A percentile compares a stretch with the other conserved stretches of the same genome.
These are phyloP conservation scores for Pseudozyma flocculosa DNA, from an alignment of 1,284 basidiomycete genomes.

Conservation along the genomic window DNA sequence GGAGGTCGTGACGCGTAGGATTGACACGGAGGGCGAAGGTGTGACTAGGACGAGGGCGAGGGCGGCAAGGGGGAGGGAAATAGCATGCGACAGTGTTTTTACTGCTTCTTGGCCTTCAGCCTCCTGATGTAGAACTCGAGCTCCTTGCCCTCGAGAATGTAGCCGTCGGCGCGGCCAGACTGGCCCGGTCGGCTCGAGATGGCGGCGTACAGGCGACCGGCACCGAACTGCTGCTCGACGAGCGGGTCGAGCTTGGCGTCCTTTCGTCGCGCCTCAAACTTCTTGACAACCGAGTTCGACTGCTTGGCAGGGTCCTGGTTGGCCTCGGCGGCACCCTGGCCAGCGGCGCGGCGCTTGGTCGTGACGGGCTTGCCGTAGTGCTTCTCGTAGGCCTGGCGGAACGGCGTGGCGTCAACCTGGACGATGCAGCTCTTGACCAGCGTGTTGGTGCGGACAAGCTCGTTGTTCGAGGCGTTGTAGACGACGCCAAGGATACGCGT, in stretches of 20 bases:
- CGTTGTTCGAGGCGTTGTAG: slow-evolving; percentile 59
- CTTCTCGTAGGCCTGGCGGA: slow-evolving; percentile 59
- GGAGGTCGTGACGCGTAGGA: too few relatives aligned
- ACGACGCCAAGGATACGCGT: slow-evolving; percentile 57
- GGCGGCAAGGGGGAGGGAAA: too few relatives aligned
- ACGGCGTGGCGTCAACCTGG: slow-evolving; percentile 57
- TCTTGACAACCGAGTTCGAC: slow-evolving; percentile 44
- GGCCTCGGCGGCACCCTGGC: slow-evolving; percentile 44
- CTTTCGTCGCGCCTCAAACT: slow-evolving; percentile 52
- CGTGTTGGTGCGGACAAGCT: slow-evolving; percentile 59
- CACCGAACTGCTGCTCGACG: slow-evolving; percentile 58
- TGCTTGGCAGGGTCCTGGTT: slow-evolving; percentile 47
- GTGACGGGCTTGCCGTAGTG: slow-evolving; percentile 58
- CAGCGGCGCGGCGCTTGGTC: slow-evolving; percentile 53
- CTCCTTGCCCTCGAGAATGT: slow-evolving; percentile 57
- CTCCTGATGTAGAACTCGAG: slow-evolving; percentile 57
- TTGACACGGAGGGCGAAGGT: too few relatives aligned
- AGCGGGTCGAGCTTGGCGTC: slow-evolving; percentile 53
- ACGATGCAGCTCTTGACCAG: slow-evolving; percentile 57
- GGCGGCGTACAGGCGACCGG: slow-evolving; percentile 56
- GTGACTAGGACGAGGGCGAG: too few relatives aligned
- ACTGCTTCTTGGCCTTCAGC: slow-evolving; percentile 43
- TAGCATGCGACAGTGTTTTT: not conserved
- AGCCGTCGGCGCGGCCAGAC: slow-evolving; percentile 54
- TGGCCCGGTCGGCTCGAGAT: slow-evolving; percentile 56